Conservation (phyloP, 2,329 filamentous ascomycete genomes). For the Pleurostoma richardsiae region DNA sequence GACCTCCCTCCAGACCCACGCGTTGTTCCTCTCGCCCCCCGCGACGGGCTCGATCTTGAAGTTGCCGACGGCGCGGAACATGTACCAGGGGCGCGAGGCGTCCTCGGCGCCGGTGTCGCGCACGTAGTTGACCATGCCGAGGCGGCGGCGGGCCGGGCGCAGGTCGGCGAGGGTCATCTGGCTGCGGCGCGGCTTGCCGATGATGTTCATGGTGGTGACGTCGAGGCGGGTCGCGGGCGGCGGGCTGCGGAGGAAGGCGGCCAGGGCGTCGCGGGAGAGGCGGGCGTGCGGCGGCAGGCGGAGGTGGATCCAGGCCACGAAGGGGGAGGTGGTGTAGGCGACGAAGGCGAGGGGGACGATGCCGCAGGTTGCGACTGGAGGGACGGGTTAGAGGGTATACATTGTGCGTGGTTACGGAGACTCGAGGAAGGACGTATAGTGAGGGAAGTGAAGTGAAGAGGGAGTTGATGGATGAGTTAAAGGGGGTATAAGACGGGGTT, state of each 20-base stretch:
- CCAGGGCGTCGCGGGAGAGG: constrained; percentile 49
- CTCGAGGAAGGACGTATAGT: not conserved
- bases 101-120: constrained; percentile 22
- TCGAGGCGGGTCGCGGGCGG: constrained; percentile 41
- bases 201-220: constrained; percentile 50
- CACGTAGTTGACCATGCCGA: constrained; percentile 33
- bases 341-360: constrained; percentile 62
- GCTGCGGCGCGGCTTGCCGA: constrained; percentile 45
- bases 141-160: constrained; percentile 16
- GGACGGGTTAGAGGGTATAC: not conserved
- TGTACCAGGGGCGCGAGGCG: constrained; percentile 26
- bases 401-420: constrained; percentile 1
- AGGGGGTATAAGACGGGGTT: no score
- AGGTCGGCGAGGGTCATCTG: constrained; percentile 27
- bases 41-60: constrained; percentile 26
- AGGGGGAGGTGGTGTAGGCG: constrained; percentile 60
- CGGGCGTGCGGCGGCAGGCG: constrained; percentile 63
- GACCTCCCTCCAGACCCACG: constrained; percentile 31
- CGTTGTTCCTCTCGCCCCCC: constrained; percentile 14
- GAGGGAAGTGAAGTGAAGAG: not conserved
- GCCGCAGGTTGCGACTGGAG: constrained; percentile 52
- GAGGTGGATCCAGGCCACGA: constrained; percentile 68
- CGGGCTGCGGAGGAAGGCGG: constrained; percentile 42
- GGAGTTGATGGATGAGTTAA: not conserved
- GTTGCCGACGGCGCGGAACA: constrained; percentile 25